Evolutionary conservation across 129 eudicot genomes (phyloP).

Genomic region (Sambucus nigra): DNA sequence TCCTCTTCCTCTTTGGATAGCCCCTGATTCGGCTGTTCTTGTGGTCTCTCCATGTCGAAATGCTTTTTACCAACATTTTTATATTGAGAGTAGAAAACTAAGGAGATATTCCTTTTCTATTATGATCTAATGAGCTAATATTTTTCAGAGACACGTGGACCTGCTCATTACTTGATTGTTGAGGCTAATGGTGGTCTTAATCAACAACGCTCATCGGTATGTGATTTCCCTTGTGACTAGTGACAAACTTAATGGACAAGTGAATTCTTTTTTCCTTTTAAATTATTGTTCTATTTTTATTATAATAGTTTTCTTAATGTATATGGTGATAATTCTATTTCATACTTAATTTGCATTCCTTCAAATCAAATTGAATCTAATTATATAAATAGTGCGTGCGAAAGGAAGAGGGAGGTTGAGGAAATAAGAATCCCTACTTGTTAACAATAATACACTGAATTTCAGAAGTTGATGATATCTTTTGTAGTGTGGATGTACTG

Average conservation of each 20-base stretch:
- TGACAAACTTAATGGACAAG: slow-evolving; percentile 5
- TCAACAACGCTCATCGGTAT: slow-evolving; percentile 93
- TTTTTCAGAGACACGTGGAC: slow-evolving; percentile 30
- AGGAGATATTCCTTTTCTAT: not conserved
- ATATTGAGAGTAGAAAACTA: not conserved
- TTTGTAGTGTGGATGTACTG: too few relatives aligned
- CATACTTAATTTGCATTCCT: not conserved
- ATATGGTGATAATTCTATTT: slow-evolving; percentile 5
- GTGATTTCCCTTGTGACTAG: slow-evolving; percentile 14
- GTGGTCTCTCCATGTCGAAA: too few relatives aligned
- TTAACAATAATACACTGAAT: too few relatives aligned
- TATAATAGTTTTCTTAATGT: not conserved
- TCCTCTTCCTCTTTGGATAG: too few relatives aligned
- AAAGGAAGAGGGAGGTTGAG: too few relatives aligned
- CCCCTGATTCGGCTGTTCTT: too few relatives aligned
- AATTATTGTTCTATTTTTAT: not conserved
- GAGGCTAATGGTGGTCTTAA: slow-evolving; percentile 98
- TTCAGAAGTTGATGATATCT: too few relatives aligned
- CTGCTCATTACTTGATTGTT: slow-evolving; percentile 46
- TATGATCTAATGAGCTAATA: slow-evolving; percentile 3
- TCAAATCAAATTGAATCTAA: too few relatives aligned
- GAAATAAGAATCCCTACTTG: too few relatives aligned
- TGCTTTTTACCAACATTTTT: too few relatives aligned
- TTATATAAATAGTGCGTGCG: too few relatives aligned
- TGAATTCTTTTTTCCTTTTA: too few relatives aligned